A percentile compares a stretch with the other conserved stretches of the same genome.
Conservation (phyloP, 345 rosid species). For the rapeseed (Brassica napus) region Da-Ae NC_063440.1:15155501-15156000, state of each 20-base stretch:
- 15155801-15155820: not conserved
- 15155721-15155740: conserved; percentile 9
- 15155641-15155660: not conserved
- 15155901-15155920: conserved; percentile 7
- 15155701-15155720: not conserved
- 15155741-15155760: conserved; percentile 17
- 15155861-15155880: not conserved
- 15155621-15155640: not conserved
- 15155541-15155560: not conserved
- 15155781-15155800: conserved; percentile 8
- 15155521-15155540: not conserved
- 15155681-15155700: not conserved
- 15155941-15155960: not conserved
- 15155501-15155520: not conserved
- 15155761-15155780: conserved; percentile 21
- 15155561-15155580: not conserved
- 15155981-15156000: not conserved
- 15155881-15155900: conserved; percentile 9
- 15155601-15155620: not conserved
- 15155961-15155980: too few relatives aligned
- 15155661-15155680: conserved; percentile 4
- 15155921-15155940: not conserved
- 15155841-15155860: conserved; percentile 7
- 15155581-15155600: not conserved
- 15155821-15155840: not conserved